phyloP scores from a whole-genome alignment of 2,329 filamentous ascomycete genomes.

The Aureobasidium sp. region DNA sequence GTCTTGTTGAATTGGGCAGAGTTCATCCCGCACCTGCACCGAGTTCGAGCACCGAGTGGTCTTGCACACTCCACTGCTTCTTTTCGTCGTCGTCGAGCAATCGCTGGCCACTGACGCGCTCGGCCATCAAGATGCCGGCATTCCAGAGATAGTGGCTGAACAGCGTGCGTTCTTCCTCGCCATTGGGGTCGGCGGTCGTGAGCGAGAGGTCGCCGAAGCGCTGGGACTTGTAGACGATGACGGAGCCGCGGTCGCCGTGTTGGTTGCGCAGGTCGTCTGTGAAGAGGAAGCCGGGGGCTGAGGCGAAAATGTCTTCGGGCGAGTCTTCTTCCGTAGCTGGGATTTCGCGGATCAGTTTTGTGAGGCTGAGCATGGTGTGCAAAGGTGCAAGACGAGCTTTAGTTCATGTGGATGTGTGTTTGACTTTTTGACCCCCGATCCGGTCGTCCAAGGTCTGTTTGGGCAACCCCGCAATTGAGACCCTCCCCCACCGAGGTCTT shows the following conservation, averaged over 20 bases:
- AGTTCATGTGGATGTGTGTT: neutral
- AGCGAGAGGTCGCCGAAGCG: slow-evolving; percentile 35
- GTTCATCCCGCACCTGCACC: slow-evolving; percentile 55
- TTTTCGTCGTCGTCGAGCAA: slow-evolving; percentile 22
- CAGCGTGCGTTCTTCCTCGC: slow-evolving; percentile 50
- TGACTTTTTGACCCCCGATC: neutral
- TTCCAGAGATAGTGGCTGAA: slow-evolving; percentile 74
- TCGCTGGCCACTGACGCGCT: slow-evolving; percentile 33
- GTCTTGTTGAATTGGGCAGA: no score
- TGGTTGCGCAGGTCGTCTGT: slow-evolving; percentile 59
- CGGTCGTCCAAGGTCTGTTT: neutral
- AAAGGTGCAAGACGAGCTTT: neutral
- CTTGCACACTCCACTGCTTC: slow-evolving; percentile 42
- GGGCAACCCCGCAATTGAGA: slow-evolving; percentile 2
- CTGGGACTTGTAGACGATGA: slow-evolving; percentile 48
- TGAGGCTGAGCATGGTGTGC: slow-evolving; percentile 21
- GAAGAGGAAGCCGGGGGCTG: slow-evolving; percentile 57
- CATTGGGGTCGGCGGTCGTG: slow-evolving; percentile 38
- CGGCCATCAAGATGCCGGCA: slow-evolving; percentile 43
- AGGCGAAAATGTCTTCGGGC: slow-evolving; percentile 48
- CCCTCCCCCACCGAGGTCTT: neutral
- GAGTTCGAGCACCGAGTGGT: slow-evolving; percentile 54
- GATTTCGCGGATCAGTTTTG: slow-evolving; percentile 23
- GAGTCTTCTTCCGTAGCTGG: slow-evolving; percentile 9
- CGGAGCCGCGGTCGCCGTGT: slow-evolving; percentile 56